Base-by-base conservation (phyloP, 1,284 basidiomycete genomes). In the Rhodofomes roseus region DNA sequence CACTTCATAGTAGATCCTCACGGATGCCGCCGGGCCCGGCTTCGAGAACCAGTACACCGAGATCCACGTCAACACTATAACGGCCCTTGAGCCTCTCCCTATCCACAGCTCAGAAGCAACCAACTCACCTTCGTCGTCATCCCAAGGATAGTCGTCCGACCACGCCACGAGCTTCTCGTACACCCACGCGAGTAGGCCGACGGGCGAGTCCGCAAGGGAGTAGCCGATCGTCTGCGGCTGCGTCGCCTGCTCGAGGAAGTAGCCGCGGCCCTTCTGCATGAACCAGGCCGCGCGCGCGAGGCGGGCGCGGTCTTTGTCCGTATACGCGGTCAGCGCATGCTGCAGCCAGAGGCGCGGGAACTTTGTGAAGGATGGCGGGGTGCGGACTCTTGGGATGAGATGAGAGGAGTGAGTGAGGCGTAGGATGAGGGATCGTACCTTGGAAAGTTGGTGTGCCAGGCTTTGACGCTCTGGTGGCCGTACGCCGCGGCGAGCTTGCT, bases 161-260 rank as follows among this genome's bases (percentile, higher is more conserved):
- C 81, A 85, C 22, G 66, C 63, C 2, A 78, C 73, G 0, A 86
- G 70, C 61, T 86, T 86, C 63, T 86, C 83, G 59, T 84, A 85
- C 23, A 87, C 80, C 83, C 85, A 87, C 8, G 79, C 80, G 1
- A 87, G 74, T 14, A 87, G 68, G 0, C 79, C 83, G 16, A 78
- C 74, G 4, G 85, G 85, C n/a, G 82, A 85, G 63, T 86, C 85
- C 0, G 79, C 70, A 2, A 87, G 71, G 6, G 74, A 69, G 63
- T 87, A 76, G 3, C 76, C 77, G 14, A 79, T 56, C 1, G 76
- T 79, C 60, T 77, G 75, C 2, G 74, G 77, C 59, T 70, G 63
- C 20, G 74, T 77, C 8, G 70, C 51, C 51, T 76, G 75, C 55
- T 70, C 64, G 2, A 36, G 39, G 25, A 55, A 59, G 53, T 77